Evolutionary conservation across 108 stramenopile genomes (phyloP).

Genomic region (Skeletonema marinoi): DNA sequence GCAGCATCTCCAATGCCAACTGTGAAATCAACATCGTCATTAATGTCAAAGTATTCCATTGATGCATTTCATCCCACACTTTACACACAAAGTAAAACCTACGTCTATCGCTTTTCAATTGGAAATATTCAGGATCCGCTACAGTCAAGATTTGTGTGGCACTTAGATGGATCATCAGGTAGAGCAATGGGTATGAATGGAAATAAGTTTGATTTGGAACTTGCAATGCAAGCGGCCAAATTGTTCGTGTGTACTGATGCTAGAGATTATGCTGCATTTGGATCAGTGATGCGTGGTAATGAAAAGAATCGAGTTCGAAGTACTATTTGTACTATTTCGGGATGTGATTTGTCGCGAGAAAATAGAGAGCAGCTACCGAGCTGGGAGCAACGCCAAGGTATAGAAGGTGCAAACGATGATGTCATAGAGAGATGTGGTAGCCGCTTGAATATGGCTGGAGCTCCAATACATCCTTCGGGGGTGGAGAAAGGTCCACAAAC

Average conservation of each 20-base stretch:
- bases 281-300: slow-evolving; percentile 65
- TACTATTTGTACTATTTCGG: slow-evolving; percentile 52
- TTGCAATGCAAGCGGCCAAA: slow-evolving; percentile 31
- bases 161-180: slow-evolving; percentile 52
- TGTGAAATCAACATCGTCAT: slow-evolving; percentile 1
- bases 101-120: slow-evolving; percentile 65
- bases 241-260: slow-evolving; percentile 26
- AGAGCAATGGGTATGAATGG: slow-evolving; percentile 52
- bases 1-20: slow-evolving; percentile 53
- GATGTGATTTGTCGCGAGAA: slow-evolving; percentile 38
- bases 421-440: slow-evolving; percentile 12
- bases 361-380: slow-evolving; percentile 31
- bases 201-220: slow-evolving; percentile 36
- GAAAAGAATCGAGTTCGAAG: slow-evolving; percentile 48
- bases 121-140: slow-evolving; percentile 72
- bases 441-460: slow-evolving; percentile 15
- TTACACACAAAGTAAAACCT: slow-evolving; percentile 63
- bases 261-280: slow-evolving; percentile 73
- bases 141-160: slow-evolving; percentile 57
- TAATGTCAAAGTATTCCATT: not conserved
- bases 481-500: slow-evolving; percentile 22
- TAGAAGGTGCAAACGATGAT: not conserved
- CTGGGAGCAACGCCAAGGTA: slow-evolving; percentile 19
- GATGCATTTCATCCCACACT: slow-evolving; percentile 78
- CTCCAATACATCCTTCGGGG: not conserved